phyloP scores from a whole-genome alignment of 306 rosid genomes.

The Gynostemma pentaphyllum region DNA sequence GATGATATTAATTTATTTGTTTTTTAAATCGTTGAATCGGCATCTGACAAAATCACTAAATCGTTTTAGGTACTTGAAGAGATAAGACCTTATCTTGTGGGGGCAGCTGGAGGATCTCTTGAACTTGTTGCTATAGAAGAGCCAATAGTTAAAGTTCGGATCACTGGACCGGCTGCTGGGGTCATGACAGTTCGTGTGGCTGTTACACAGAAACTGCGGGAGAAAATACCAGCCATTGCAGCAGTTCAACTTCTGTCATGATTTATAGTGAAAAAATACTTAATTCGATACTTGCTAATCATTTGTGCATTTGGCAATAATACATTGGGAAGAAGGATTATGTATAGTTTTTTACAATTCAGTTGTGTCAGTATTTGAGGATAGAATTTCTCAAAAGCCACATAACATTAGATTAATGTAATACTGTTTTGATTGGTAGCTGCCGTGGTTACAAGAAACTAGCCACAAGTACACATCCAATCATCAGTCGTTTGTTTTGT shows the following conservation, averaged over 20 bases:
- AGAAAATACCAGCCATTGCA: slow-evolving; percentile 75
- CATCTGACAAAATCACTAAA: no score
- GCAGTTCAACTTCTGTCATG: slow-evolving; percentile 74
- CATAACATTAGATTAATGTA: not conserved
- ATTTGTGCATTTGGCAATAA: not conserved
- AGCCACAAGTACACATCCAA: not conserved
- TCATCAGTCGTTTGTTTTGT: not conserved
- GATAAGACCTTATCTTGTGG: slow-evolving; percentile 86
- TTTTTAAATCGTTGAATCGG: no score
- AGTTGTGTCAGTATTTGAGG: not conserved
- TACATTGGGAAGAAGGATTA: not conserved
- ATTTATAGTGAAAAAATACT: slow-evolving; percentile 7
- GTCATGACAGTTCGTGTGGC: slow-evolving; percentile 96
- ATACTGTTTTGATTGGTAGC: not conserved
- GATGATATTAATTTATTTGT: no score
- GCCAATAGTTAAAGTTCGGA: slow-evolving; percentile 58
- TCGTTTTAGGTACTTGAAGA: slow-evolving; percentile 92
- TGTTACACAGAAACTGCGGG: slow-evolving; percentile 85
- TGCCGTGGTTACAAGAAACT: not conserved
- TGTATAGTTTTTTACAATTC: not conserved
- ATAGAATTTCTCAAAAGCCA: not conserved
- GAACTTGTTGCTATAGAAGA: slow-evolving; percentile 81
- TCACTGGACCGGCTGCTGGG: slow-evolving; percentile 63
- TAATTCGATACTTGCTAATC: not conserved
- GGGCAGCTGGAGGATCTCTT: slow-evolving; percentile 79